Evolutionary conservation across 2,329 filamentous ascomycete species (phyloP).

Genomic region (Sordariomycetes sp.): DNA sequence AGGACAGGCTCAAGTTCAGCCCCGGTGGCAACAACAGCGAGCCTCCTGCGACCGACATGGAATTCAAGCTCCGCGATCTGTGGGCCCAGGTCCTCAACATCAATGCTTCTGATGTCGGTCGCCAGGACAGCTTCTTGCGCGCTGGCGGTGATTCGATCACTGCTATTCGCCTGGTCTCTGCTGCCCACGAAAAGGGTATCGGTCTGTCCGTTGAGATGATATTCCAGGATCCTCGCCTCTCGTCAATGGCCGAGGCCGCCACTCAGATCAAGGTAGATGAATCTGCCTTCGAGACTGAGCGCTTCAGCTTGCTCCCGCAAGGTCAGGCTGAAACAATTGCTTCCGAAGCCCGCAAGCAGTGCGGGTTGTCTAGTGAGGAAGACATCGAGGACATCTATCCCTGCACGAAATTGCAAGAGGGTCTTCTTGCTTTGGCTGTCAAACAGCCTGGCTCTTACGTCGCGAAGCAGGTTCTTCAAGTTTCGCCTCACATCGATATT

Average conservation of each 20-base stretch:
- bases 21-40: not conserved
- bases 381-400: conserved; percentile 24
- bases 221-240: conserved; percentile 28
- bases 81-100: conserved; percentile 22
- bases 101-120: conserved; percentile 15
- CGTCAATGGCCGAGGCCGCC: conserved; percentile 25
- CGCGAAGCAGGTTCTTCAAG: conserved; percentile 15
- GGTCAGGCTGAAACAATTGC: not conserved
- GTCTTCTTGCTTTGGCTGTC: conserved; percentile 25
- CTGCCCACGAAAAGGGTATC: conserved; percentile 22
- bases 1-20: conserved; percentile 4
- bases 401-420: conserved; percentile 29
- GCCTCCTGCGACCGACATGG: conserved; percentile 20
- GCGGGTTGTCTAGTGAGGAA: not conserved
- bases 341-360: not conserved
- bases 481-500: conserved; percentile 10
- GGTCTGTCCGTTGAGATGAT: conserved; percentile 28
- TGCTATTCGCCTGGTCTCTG: conserved; percentile 33
- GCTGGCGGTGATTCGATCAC: conserved; percentile 35
- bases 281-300: not conserved
- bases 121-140: conserved; percentile 28
- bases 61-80: conserved; percentile 19
- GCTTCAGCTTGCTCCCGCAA: conserved; percentile 1
- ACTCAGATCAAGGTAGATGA: not conserved
- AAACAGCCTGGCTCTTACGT: conserved; percentile 26